These are phyloP conservation scores for Perkinsela sp. DNA, from an alignment of 208 protist genomes.

Conservation along the genomic window DNA sequence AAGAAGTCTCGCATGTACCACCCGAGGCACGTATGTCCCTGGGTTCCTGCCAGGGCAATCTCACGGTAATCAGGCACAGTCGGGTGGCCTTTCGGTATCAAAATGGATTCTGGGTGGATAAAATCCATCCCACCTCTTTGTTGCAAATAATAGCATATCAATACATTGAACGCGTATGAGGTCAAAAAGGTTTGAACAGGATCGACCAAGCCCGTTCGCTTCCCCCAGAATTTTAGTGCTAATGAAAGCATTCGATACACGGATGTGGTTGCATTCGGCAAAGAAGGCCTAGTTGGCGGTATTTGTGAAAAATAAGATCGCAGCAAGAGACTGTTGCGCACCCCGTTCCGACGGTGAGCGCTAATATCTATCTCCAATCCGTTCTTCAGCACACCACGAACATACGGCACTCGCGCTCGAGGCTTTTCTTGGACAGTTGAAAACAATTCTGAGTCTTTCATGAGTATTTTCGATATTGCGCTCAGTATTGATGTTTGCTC, in stretches of 20 bases:
- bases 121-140: constrained; percentile 17
- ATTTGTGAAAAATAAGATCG: constrained; percentile 26
- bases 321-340: constrained; percentile 47
- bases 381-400: neutral
- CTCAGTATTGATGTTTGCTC: neutral
- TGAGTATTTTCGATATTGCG: neutral
- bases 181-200: constrained; percentile 24
- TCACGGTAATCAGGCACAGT: constrained; percentile 11
- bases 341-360: constrained; percentile 30
- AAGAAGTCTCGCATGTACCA: constrained; percentile 33
- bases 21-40: constrained; percentile 12
- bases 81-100: constrained; percentile 9
- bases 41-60: constrained; percentile 5
- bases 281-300: constrained; percentile 3
- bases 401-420: neutral
- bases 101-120: constrained; percentile 12
- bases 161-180: constrained; percentile 53
- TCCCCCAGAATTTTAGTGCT: constrained; percentile 50
- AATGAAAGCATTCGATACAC: constrained; percentile 28
- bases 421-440: neutral
- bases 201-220: constrained; percentile 27
- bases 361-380: constrained; percentile 41
- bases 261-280: neutral
- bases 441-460: neutral
- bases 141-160: constrained; percentile 47